Percentiles rank a stretch among this genome's conserved stretches.
Conservation (phyloP, 176 grass and related monocot species). For the Pharus latifolius region DNA sequence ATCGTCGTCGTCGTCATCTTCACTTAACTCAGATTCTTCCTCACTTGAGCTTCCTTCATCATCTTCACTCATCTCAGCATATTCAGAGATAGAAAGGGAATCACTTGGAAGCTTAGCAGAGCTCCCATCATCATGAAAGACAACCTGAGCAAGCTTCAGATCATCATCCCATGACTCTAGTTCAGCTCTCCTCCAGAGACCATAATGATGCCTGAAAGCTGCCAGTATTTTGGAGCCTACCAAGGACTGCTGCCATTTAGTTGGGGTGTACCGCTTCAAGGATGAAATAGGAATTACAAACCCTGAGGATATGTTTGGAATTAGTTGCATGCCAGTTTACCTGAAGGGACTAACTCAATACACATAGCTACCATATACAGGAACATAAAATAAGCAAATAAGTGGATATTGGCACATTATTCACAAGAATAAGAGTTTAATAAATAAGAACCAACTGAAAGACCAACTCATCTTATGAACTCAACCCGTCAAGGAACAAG, state of each 20-base stretch:
- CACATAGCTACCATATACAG: background rate
- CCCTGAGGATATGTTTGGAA: slow-evolving; percentile 41
- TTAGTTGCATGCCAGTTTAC: slow-evolving; percentile 5
- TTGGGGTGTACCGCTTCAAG: slow-evolving; percentile 59
- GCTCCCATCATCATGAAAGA: slow-evolving; percentile 70
- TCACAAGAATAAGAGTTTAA: background rate
- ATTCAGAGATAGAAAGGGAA: slow-evolving; percentile 61
- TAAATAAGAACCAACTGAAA: background rate
- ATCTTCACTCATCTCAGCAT: slow-evolving; percentile 51
- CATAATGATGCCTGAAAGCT: slow-evolving; percentile 29
- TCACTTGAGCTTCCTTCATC: slow-evolving; percentile 34
- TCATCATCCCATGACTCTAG: slow-evolving; percentile 87
- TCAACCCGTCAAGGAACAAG: background rate
- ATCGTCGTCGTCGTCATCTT: slow-evolving; percentile 42
- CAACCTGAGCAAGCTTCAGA: slow-evolving; percentile 43
- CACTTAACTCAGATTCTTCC: slow-evolving; percentile 38
- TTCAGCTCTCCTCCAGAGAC: slow-evolving; percentile 81
- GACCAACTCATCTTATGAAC: slow-evolving; percentile 7
- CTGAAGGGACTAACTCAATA: background rate
- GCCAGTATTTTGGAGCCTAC: slow-evolving; percentile 76
- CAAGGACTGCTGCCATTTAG: slow-evolving; percentile 69
- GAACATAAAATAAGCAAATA: background rate
- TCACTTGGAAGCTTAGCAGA: slow-evolving; percentile 48
- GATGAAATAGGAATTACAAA: slow-evolving; percentile 44
- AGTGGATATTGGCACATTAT: background rate